Base-by-base conservation (phyloP, 2,329 filamentous ascomycete genomes). In the Colletotrichum liriopes region DNA sequence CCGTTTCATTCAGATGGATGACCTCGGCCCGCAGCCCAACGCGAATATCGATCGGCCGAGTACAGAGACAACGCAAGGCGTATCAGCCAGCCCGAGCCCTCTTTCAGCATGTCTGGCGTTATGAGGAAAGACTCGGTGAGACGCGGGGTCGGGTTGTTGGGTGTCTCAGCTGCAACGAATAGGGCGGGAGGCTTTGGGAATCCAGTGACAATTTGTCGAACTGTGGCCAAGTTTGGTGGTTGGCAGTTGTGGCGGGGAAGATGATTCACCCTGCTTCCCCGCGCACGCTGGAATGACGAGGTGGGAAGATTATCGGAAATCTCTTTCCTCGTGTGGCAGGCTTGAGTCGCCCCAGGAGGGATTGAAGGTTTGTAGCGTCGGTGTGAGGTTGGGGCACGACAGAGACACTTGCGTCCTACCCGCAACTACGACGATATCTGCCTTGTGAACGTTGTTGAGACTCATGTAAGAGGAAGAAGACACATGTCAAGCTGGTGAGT, bases 101-200 rank as follows among this genome's bases (percentile, higher is more conserved):
- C 35, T 41, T 2, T 9, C 26, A 29, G 2, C 8, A 23, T 23
- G 18, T 45, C 61, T n/a, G 37, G 7, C 18, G 12, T 12, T 16
- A 6, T 11, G 18, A 9, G 14, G 32, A 20, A 41, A 45, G n/a
- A 35, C 37, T 45, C 43, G 26, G 12, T 62, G 60, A 64, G 49
- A 54, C 49, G 61, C 49, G 61, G 61, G 61, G 61, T 64, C 1
- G 49, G 49, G 41, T 43, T 64, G 61, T 54, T 64, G 61, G 37
- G 61, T 52, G 61, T 64, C 61, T 64, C 49, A 55, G 61, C 11
- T 29, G 61, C 35, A n/a, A 41, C 14, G 59, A 23, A 39, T 37
- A 20, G 35, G 29, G 59, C 23, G 23, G 54, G 3, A 20, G 32
- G 11, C 11, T 5, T 5, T n/a, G 35, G 23, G 23, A 16, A 56